Conservation (phyloP, 2,329 filamentous ascomycete genomes). For the Aspergillus costaricaensis region DNA sequence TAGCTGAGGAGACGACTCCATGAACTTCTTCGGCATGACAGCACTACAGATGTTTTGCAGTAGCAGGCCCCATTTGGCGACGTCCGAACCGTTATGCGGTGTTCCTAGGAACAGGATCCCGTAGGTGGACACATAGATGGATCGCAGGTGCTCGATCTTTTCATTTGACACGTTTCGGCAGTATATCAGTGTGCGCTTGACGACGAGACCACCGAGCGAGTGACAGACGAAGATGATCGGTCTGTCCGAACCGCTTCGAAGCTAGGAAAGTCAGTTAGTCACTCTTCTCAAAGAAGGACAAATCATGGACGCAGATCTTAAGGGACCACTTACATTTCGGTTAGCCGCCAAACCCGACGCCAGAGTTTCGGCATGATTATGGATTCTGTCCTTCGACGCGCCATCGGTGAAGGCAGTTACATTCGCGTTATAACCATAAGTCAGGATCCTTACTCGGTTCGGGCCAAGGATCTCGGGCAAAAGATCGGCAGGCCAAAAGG, state of each 20-base stretch:
- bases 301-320: neutral
- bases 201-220: slow-evolving; percentile 70
- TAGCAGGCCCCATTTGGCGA: slow-evolving; percentile 67
- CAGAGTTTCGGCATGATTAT: slow-evolving; percentile 71
- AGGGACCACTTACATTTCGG: slow-evolving; percentile 50
- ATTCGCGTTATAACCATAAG: slow-evolving; percentile 75
- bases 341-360: slow-evolving; percentile 64
- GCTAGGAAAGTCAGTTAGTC: slow-evolving; percentile 26
- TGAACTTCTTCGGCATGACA: slow-evolving; percentile 65
- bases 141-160: slow-evolving; percentile 65
- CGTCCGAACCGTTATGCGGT: slow-evolving; percentile 69
- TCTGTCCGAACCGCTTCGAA: slow-evolving; percentile 54
- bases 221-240: slow-evolving; percentile 78
- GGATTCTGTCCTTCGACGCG: slow-evolving; percentile 66
- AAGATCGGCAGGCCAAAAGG: slow-evolving; percentile 71
- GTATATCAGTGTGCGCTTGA: slow-evolving; percentile 70
- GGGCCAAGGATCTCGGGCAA: slow-evolving; percentile 62
- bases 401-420: slow-evolving; percentile 54
- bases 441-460: slow-evolving; percentile 64
- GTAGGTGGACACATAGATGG: slow-evolving; percentile 73
- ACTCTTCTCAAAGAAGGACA: neutral
- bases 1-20: slow-evolving; percentile 68
- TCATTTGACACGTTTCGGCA: slow-evolving; percentile 63
- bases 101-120: slow-evolving; percentile 77
- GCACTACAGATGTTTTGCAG: slow-evolving; percentile 68